Percentiles rank a stretch among this genome's conserved stretches.
Conservation (phyloP, 169 alveolate genomes). For the Fabrea salina region DNA sequence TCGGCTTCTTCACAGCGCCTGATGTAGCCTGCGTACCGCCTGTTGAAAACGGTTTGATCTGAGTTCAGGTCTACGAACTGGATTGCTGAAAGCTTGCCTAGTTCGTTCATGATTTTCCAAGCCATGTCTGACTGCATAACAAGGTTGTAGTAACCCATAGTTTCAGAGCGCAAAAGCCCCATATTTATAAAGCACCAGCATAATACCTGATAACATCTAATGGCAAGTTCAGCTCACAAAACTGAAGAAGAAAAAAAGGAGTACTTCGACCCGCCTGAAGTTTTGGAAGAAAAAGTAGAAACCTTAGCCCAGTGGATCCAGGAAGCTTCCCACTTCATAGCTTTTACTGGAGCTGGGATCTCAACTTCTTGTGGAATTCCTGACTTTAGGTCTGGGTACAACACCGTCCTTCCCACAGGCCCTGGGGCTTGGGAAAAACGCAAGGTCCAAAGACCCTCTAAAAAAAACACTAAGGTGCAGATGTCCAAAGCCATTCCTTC, state of each 20-base stretch:
- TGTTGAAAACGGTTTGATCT: conserved; percentile 51
- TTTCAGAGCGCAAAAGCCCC: conserved; percentile 68
- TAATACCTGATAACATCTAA: background rate
- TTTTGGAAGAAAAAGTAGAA: conserved; percentile 57
- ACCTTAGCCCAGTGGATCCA: conserved; percentile 52
- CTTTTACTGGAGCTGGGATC: conserved; percentile 86
- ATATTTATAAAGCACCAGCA: too few species aligned
- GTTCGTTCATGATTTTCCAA: conserved; percentile 66
- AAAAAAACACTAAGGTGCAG: background rate
- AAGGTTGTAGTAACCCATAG: conserved; percentile 68
- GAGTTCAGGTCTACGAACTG: conserved; percentile 68
- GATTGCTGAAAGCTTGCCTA: conserved; percentile 50
- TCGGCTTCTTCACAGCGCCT: conserved; percentile 66
- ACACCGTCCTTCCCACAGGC: conserved; percentile 71
- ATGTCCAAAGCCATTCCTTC: conserved; percentile 70
- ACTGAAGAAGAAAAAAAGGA: conserved; percentile 70
- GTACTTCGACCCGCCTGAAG: conserved; percentile 76
- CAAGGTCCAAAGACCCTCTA: conserved; percentile 45
- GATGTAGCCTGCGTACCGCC: conserved; percentile 52
- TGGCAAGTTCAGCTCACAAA: conserved; percentile 23
- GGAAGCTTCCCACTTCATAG: conserved; percentile 63
- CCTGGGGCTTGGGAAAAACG: conserved; percentile 78
- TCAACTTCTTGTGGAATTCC: conserved; percentile 84
- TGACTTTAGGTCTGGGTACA: conserved; percentile 74
- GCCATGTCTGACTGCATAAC: conserved; percentile 67